Conservation (phyloP, 495 filamentous ascomycete genomes). For the Penicillium salamii region DNA sequence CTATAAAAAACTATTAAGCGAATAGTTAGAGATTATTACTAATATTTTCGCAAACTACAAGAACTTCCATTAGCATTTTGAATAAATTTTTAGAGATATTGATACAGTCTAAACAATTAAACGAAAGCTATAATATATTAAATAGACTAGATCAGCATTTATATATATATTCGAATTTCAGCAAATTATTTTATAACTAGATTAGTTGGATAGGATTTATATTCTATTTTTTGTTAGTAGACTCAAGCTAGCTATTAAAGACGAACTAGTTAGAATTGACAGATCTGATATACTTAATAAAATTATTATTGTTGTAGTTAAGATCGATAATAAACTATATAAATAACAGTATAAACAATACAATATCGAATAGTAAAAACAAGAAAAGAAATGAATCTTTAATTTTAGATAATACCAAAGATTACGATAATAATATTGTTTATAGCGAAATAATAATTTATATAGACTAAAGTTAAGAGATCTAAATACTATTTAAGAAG, state of each 20-base stretch:
- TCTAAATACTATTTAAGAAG: neutral
- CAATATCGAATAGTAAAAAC: neutral
- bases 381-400: neutral
- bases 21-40: no score
- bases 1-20: no score
- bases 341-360: neutral
- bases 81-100: no score
- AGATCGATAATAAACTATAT: neutral
- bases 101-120: neutral
- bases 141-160: neutral
- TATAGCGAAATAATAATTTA: neutral
- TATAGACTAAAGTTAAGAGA: neutral
- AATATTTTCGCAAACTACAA: no score
- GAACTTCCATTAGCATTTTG: no score
- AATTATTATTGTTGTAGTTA: neutral
- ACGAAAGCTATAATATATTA: neutral
- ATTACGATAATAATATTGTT: neutral
- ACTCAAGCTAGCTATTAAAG: neutral
- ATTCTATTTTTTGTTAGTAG: neutral
- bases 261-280: neutral
- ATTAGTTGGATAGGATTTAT: neutral
- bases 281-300: neutral
- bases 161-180: neutral
- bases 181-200: neutral
- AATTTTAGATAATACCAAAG: neutral